phyloP scores from a whole-genome alignment of 176 grass and related monocot genomes.

The Musa acuminata region DNA sequence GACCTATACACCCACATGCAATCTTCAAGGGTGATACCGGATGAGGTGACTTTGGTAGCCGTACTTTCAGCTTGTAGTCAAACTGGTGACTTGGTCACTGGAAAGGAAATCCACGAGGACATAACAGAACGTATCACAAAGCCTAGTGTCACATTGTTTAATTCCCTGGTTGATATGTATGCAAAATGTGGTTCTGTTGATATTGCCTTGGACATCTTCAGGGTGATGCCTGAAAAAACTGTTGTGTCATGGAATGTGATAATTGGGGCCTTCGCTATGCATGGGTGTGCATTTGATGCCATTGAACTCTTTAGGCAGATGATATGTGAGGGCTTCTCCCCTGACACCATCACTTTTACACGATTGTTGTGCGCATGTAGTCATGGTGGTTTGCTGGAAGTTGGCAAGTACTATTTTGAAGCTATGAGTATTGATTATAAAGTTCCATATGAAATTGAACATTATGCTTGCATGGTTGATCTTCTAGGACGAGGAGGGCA shows the following conservation, averaged over 20 bases:
- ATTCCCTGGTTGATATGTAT: slow-evolving; percentile 10
- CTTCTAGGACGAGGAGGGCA: slow-evolving; percentile 3
- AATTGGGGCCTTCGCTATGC: background rate
- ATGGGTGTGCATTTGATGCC: slow-evolving; percentile 5
- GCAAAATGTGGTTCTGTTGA: slow-evolving; percentile 1
- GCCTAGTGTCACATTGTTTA: background rate
- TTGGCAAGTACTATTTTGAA: background rate
- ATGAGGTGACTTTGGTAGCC: slow-evolving; percentile 1
- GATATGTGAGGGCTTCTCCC: background rate
- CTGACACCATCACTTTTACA: slow-evolving; percentile 4
- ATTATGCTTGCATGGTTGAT: slow-evolving; percentile 19
- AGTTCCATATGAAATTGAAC: slow-evolving; percentile 1
- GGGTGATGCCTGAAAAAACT: background rate
- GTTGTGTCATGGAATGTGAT: slow-evolving; percentile 4
- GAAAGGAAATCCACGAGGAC: background rate
- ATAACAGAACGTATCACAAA: background rate
- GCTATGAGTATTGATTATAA: slow-evolving; percentile 1
- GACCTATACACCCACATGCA: background rate
- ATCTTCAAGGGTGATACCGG: background rate
- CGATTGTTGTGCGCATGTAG: background rate
- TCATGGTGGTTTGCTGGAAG: background rate
- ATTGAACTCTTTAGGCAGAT: background rate
- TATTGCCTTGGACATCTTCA: background rate
- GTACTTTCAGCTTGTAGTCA: slow-evolving; percentile 8
- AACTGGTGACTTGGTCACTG: background rate